Conservation (phyloP, 1,284 basidiomycete species). For the Hymenochaete sp. region DNA sequence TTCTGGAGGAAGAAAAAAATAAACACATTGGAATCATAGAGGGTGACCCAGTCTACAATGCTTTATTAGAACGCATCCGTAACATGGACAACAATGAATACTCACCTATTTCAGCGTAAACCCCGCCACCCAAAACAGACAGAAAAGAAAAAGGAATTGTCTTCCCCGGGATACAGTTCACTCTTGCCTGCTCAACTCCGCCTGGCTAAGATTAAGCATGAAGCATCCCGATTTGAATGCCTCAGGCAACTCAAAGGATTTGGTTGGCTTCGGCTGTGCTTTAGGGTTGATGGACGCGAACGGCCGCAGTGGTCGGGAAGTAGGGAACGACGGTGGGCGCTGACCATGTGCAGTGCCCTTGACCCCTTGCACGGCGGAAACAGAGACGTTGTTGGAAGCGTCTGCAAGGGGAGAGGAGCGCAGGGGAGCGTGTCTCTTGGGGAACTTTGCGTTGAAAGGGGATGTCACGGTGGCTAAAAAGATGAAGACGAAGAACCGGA, state of each 20-base stretch:
- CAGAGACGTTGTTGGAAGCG: constrained; percentile 25
- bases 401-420: constrained; percentile 18
- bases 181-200: constrained; percentile 66
- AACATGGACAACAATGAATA: no score
- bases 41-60: no score
- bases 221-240: constrained; percentile 56
- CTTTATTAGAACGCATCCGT: no score
- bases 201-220: constrained; percentile 69
- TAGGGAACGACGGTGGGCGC: constrained; percentile 46
- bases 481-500: neutral
- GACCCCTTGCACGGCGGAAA: constrained; percentile 22
- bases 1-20: no score
- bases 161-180: no score
- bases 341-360: constrained; percentile 30
- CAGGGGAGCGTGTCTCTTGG: constrained; percentile 14
- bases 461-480: neutral
- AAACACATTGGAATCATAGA: no score
- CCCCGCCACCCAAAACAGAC: no score
- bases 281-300: constrained; percentile 52
- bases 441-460: constrained; percentile 2
- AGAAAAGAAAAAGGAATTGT: no score
- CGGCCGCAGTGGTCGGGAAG: constrained; percentile 65
- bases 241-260: constrained; percentile 68
- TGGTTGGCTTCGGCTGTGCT: constrained; percentile 37
- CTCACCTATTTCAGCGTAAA: no score